phyloP scores from a whole-genome alignment of 257 asterid species.

The Rubia yunnanensis region DNA sequence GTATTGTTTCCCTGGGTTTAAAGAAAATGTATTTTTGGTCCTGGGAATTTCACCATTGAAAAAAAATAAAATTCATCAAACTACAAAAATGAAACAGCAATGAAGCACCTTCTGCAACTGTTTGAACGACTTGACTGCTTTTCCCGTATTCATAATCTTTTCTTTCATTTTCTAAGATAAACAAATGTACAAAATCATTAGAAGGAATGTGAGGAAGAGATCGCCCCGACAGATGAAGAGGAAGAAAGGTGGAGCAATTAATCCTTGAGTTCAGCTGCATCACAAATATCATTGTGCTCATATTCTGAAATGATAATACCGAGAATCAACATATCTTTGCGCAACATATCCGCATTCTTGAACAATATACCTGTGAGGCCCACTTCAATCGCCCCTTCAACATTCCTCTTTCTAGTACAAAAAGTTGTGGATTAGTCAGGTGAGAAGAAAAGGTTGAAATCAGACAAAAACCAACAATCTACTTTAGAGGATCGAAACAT shows the following conservation, averaged over 20 bases:
- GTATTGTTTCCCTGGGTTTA: not conserved
- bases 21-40: not conserved
- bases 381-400: conserved; percentile 63
- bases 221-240: not conserved
- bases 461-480: not conserved
- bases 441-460: not conserved
- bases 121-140: not conserved
- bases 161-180: too few species aligned
- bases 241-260: not conserved
- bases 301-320: conserved; percentile 33
- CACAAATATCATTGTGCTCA: conserved; percentile 14
- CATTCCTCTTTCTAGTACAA: conserved; percentile 55
- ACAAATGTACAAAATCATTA: not conserved
- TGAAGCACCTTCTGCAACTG: not conserved
- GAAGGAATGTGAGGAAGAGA: not conserved
- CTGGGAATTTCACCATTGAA: too few species aligned
- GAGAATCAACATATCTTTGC: conserved; percentile 38
- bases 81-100: not conserved
- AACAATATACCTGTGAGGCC: conserved; percentile 67
- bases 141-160: not conserved
- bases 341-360: conserved; percentile 48
- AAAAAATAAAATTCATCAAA: too few species aligned
- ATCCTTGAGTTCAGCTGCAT: conserved; percentile 17
- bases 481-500: not conserved
- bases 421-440: conserved; percentile 3